Percentiles rank a stretch among this genome's conserved stretches.
Evolutionary conservation across 2,329 filamentous ascomycete species (phyloP).

Genomic region (Eurotiales sp.): DNA sequence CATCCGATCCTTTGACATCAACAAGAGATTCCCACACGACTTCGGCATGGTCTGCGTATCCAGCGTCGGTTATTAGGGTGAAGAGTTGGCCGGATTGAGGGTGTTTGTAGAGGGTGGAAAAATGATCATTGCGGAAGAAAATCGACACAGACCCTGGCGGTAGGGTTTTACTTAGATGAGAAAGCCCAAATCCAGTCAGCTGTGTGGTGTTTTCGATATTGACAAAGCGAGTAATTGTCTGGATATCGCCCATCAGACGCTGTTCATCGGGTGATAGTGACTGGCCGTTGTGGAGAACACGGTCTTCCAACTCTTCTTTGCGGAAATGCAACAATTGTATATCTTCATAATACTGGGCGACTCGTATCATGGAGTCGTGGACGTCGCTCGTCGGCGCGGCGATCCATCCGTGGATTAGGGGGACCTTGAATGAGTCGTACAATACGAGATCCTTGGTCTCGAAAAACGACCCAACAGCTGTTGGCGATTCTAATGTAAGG

Average conservation of each 20-base stretch:
- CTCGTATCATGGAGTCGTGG: conserved; percentile 66
- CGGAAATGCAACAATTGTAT: conserved; percentile 83
- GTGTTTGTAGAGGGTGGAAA: conserved; percentile 88
- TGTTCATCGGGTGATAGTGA: conserved; percentile 71
- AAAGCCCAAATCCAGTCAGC: conserved; percentile 75
- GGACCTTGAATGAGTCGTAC: conserved; percentile 84
- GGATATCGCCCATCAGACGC: conserved; percentile 70
- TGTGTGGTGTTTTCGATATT: conserved; percentile 72
- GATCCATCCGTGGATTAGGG: conserved; percentile 90
- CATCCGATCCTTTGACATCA: conserved; percentile 77
- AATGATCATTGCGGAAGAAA: conserved; percentile 94
- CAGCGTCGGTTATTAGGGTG: conserved; percentile 86
- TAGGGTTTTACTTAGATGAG: conserved; percentile 67
- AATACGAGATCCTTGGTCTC: conserved; percentile 83
- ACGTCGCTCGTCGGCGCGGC: conserved; percentile 63
- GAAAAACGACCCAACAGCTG: conserved; percentile 71
- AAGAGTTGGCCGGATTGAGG: conserved; percentile 71
- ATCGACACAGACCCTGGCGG: conserved; percentile 79
- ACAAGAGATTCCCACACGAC: conserved; percentile 94
- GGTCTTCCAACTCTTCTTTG: conserved; percentile 83
- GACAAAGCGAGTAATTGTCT: conserved; percentile 81
- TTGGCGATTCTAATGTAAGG: conserved; percentile 58
- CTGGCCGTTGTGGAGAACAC: conserved; percentile 58
- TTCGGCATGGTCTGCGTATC: conserved; percentile 82
- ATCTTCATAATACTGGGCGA: conserved; percentile 84